Evolutionary conservation across 768 basidiomycete genomes (phyloP).

Genomic region (Tubosaeta brunneosetosa): DNA sequence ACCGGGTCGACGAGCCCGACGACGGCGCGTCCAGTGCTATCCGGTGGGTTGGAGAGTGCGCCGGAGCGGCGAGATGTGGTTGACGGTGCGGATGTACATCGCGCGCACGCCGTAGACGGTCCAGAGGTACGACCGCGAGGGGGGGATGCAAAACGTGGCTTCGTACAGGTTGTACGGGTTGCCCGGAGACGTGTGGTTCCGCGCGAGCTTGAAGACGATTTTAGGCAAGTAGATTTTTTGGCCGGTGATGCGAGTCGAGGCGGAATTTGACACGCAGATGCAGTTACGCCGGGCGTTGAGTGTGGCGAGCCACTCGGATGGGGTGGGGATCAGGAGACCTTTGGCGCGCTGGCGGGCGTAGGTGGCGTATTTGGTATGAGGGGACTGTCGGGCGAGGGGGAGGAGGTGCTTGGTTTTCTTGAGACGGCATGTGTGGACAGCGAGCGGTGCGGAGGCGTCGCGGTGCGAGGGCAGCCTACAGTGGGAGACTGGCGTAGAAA

Average conservation of each 20-base stretch:
- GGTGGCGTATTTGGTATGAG: constrained; percentile 57
- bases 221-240: constrained; percentile 89
- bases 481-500: constrained; percentile 43
- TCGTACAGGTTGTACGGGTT: constrained; percentile 91
- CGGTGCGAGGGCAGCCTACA: constrained; percentile 45
- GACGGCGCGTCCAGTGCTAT: constrained; percentile 64
- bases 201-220: constrained; percentile 72
- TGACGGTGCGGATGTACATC: constrained; percentile 95
- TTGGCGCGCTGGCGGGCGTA: constrained; percentile 55
- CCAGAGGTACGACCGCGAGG: constrained; percentile 74
- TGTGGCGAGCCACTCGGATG: constrained; percentile 54
- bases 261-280: constrained; percentile 44
- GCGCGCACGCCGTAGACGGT: constrained; percentile 85
- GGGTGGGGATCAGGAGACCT: constrained; percentile 47
- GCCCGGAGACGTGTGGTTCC: constrained; percentile 72
- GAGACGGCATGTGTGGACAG: constrained; percentile 64
- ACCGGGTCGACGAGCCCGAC: constrained; percentile 91
- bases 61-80: constrained; percentile 61
- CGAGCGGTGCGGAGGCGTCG: constrained; percentile 66
- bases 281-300: constrained; percentile 58
- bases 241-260: constrained; percentile 56
- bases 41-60: constrained; percentile 31
- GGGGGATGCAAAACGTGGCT: constrained; percentile 91
- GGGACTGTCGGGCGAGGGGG: constrained; percentile 39
- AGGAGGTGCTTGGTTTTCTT: constrained; percentile 42